Percentiles rank a stretch among this genome's conserved stretches.
These are phyloP conservation scores for Irpex sp. DNA, from an alignment of 1,284 basidiomycete genomes.

Conservation along the genomic window DNA sequence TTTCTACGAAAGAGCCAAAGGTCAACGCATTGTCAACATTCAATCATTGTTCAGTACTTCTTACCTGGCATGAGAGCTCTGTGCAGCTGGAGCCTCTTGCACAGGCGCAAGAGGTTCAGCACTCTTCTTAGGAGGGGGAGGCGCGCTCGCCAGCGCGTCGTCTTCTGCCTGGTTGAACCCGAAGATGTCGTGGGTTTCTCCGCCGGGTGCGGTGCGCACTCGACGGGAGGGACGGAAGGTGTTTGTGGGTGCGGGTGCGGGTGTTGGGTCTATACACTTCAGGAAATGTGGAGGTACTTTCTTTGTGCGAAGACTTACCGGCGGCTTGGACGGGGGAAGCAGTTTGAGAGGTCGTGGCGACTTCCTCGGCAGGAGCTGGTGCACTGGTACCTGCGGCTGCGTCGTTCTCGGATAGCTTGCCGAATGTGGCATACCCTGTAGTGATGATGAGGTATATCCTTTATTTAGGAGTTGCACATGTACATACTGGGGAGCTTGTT, in stretches of 20 bases:
- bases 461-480: not conserved
- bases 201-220: slow-evolving; percentile 48
- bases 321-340: not conserved
- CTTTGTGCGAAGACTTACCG: not conserved
- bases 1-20: not conserved
- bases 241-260: slow-evolving; percentile 14
- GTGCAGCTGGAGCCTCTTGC: not conserved
- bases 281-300: not conserved
- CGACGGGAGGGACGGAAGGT: slow-evolving; percentile 48
- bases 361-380: not conserved
- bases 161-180: slow-evolving; percentile 12
- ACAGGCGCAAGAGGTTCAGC: slow-evolving; percentile 5
- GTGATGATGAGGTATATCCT: not conserved
- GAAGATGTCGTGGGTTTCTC: slow-evolving; percentile 45
- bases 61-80: not conserved
- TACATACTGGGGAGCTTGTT: slow-evolving; percentile 64
- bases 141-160: too few relatives aligned
- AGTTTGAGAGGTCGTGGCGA: slow-evolving; percentile 10
- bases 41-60: not conserved
- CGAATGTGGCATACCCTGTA: slow-evolving; percentile 58
- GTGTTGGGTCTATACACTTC: slow-evolving; percentile 2
- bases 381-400: slow-evolving; percentile 18
- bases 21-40: not conserved
- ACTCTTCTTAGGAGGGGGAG: too few relatives aligned
- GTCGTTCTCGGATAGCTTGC: slow-evolving; percentile 34